phyloP scores from a whole-genome alignment of 116 monocot genomes.

The Cymodocea nodosa region DNA sequence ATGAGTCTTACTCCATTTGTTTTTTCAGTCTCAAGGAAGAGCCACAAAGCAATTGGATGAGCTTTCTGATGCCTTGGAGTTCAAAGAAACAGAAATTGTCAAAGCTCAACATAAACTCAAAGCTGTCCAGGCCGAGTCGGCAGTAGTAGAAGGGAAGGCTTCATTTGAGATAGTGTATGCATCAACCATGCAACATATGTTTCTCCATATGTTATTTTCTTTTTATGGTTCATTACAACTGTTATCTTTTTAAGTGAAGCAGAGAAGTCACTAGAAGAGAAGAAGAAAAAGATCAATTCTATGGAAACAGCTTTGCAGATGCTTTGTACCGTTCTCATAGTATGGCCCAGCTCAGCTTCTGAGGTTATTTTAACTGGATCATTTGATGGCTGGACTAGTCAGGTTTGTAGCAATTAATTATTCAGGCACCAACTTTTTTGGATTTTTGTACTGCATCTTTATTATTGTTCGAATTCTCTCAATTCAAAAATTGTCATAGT shows the following conservation, averaged over 20 bases:
- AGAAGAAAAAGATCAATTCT: constrained; percentile 39
- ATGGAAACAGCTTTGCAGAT: constrained; percentile 28
- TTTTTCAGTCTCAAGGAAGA: constrained; percentile 21
- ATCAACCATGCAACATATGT: neutral
- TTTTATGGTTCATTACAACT: neutral
- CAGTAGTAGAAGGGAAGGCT: constrained; percentile 69
- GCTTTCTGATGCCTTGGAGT: constrained; percentile 79
- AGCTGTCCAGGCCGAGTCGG: constrained; percentile 46
- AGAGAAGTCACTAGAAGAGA: constrained; percentile 45
- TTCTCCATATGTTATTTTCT: neutral
- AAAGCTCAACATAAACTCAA: constrained; percentile 51
- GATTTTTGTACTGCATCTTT: too few relatives aligned
- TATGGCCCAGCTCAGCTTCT: constrained; percentile 68
- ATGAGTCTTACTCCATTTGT: neutral
- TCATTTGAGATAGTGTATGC: constrained; percentile 52
- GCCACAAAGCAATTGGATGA: constrained; percentile 23
- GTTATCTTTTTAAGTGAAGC: constrained; percentile 35
- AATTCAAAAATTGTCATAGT: too few relatives aligned
- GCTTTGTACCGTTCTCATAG: constrained; percentile 38
- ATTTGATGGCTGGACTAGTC: constrained; percentile 88
- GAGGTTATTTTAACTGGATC: constrained; percentile 84
- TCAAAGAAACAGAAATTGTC: constrained; percentile 70
- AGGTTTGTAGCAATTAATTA: constrained; percentile 19
- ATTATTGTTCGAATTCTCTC: too few relatives aligned
- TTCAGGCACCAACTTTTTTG: too few relatives aligned